phyloP scores from a whole-genome alignment of 352 stramenopile species.

The Globisporangium acanthophoron region DNA sequence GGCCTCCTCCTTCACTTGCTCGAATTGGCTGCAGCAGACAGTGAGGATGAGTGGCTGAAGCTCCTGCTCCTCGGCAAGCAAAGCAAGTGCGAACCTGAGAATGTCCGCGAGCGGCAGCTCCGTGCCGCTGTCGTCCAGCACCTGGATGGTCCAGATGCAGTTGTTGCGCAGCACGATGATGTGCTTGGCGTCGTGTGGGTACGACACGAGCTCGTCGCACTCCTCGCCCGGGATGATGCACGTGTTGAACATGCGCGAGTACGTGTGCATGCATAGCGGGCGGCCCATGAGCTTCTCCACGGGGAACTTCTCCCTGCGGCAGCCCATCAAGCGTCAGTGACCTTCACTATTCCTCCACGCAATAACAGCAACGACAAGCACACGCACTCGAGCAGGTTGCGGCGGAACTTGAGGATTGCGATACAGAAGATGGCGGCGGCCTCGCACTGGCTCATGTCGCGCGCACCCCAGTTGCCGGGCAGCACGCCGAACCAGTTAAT shows the following conservation, averaged over 20 bases:
- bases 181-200: slow-evolving; percentile 89
- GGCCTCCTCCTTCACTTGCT: slow-evolving; percentile 79
- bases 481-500: slow-evolving; percentile 98
- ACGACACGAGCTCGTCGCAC: slow-evolving; percentile 81
- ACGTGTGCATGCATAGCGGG: slow-evolving; percentile 92
- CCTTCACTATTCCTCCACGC: neutral
- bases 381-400: slow-evolving; percentile 82
- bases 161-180: slow-evolving; percentile 92
- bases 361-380: neutral
- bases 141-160: slow-evolving; percentile 82
- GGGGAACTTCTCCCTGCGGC: slow-evolving; percentile 81
- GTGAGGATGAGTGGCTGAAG: neutral
- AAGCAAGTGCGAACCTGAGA: slow-evolving; percentile 28
- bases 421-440: slow-evolving; percentile 82
- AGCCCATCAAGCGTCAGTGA: slow-evolving; percentile 4
- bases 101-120: slow-evolving; percentile 74
- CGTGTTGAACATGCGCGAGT: slow-evolving; percentile 95
- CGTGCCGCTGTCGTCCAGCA: slow-evolving; percentile 68
- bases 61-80: neutral
- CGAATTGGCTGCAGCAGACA: slow-evolving; percentile 50
- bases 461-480: slow-evolving; percentile 86
- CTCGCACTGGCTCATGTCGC: slow-evolving; percentile 91
- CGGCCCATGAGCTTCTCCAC: slow-evolving; percentile 92
- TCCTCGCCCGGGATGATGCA: slow-evolving; percentile 92
- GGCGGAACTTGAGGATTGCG: slow-evolving; percentile 90